These are phyloP conservation scores for Blepharisma stoltei DNA, from an alignment of 73 alveolate species.

Conservation along the genomic window DNA sequence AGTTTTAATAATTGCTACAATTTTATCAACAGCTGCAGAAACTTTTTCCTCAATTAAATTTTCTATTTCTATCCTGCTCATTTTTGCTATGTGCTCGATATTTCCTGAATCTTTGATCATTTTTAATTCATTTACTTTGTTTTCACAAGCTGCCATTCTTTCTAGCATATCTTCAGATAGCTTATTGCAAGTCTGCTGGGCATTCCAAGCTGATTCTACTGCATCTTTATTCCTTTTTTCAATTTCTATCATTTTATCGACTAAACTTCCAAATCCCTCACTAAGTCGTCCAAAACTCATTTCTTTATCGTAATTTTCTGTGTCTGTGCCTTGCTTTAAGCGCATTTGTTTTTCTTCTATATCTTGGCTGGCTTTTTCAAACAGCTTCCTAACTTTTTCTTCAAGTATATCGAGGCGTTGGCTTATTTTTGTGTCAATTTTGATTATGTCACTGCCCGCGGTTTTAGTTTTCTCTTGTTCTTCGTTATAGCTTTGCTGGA, in stretches of 20 bases:
- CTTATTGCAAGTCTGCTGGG: conserved; percentile 21
- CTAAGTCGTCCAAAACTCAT: neutral
- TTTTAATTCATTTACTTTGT: conserved; percentile 13
- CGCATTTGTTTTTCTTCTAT: too few species aligned
- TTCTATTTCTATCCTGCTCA: neutral
- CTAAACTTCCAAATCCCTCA: too few species aligned
- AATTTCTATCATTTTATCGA: neutral
- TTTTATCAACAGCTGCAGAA: neutral
- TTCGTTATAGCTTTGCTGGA: conserved; percentile 41
- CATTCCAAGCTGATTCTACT: conserved; percentile 16
- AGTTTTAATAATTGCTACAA: conserved; percentile 3
- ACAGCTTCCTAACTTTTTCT: too few species aligned
- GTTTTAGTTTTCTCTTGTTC: conserved; percentile 39
- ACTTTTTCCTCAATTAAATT: conserved; percentile 11
- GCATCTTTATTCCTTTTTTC: conserved; percentile 1
- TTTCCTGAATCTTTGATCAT: conserved; percentile 22
- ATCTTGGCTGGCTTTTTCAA: too few species aligned
- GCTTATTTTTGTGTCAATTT: too few species aligned
- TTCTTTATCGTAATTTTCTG: neutral
- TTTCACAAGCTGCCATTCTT: conserved; percentile 2
- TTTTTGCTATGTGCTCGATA: neutral
- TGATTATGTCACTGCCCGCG: too few species aligned
- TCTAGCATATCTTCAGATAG: conserved; percentile 2
- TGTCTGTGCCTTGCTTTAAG: too few species aligned
- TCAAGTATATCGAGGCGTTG: too few species aligned